Evolutionary conservation across 306 rosid species (phyloP).

Genomic region (Cucumis hystrix): DNA sequence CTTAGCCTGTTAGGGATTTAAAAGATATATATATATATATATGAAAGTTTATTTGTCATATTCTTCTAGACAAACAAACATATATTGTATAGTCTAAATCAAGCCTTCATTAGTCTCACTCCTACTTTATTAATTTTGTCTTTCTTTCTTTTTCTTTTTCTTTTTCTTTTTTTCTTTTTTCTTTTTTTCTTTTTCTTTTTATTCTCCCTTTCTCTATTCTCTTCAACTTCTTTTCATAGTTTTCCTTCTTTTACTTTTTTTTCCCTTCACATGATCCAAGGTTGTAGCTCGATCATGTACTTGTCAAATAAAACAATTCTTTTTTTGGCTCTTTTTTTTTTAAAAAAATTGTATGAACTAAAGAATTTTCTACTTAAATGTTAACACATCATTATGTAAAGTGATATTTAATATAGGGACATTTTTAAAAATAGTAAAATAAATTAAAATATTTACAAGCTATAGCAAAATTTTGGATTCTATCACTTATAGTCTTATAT

Average conservation of each 20-base stretch:
- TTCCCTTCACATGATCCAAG: constrained; percentile 2
- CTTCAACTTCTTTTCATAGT: background rate
- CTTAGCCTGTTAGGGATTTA: no score
- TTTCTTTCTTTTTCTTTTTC: background rate
- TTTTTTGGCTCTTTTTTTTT: background rate
- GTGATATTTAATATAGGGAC: no score
- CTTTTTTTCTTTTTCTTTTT: no score
- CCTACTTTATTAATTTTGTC: constrained; percentile 4
- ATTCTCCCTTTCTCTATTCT: background rate
- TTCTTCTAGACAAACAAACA: background rate
- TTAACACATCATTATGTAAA: background rate
- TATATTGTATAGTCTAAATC: background rate
- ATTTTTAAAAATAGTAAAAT: no score
- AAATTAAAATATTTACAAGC: no score
- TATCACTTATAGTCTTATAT: no score
- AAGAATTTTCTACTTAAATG: background rate
- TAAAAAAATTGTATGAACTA: background rate
- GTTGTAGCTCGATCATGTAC: background rate
- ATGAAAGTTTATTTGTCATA: background rate
- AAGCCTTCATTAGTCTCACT: background rate
- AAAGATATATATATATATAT: background rate
- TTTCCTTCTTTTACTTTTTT: background rate
- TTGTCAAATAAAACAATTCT: background rate
- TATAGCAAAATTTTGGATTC: no score
- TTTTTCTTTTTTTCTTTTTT: no score